Conservation (phyloP, 2,329 filamentous ascomycete genomes). For the Verticillium tricorpus region DNA sequence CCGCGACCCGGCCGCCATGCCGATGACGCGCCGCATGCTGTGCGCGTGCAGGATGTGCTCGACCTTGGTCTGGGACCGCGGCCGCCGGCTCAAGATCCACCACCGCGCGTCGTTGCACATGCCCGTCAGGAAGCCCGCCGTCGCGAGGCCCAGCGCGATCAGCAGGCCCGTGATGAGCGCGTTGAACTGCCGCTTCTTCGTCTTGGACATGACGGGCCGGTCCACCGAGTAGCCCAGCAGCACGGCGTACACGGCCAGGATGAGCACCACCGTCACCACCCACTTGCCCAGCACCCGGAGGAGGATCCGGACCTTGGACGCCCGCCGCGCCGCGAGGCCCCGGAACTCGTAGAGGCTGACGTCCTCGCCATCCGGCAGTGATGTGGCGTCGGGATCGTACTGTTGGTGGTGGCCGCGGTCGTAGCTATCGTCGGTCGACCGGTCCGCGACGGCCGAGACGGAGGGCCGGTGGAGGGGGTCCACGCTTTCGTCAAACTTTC, state of each 20-base stretch:
- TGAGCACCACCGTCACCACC: constrained; percentile 22
- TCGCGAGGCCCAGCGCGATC: constrained; percentile 35
- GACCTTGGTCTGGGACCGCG: constrained; percentile 31
- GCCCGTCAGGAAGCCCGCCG: constrained; percentile 36
- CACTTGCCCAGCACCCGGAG: constrained; percentile 12
- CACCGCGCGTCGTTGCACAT: constrained; percentile 40
- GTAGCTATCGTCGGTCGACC: too few relatives aligned
- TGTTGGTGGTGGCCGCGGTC: neutral
- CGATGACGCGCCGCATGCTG: constrained; percentile 21
- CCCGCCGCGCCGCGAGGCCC: neutral
- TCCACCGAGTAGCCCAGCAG: constrained; percentile 20
- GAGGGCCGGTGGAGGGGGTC: neutral
- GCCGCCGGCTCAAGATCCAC: constrained; percentile 34
- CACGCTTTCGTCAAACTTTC: neutral
- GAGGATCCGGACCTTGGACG: neutral
- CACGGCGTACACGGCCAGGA: constrained; percentile 21
- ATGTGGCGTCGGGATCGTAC: neutral
- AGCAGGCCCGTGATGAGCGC: constrained; percentile 37
- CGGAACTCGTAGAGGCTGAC: neutral
- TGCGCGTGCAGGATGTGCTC: constrained; percentile 25
- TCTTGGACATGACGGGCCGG: constrained; percentile 23
- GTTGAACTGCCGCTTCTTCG: constrained; percentile 36
- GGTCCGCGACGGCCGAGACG: neutral
- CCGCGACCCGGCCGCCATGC: constrained; percentile 21
- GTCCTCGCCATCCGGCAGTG: neutral